Evolutionary conservation across 2,329 filamentous ascomycete genomes (phyloP).

Genomic region (Alternaria longipes): DNA sequence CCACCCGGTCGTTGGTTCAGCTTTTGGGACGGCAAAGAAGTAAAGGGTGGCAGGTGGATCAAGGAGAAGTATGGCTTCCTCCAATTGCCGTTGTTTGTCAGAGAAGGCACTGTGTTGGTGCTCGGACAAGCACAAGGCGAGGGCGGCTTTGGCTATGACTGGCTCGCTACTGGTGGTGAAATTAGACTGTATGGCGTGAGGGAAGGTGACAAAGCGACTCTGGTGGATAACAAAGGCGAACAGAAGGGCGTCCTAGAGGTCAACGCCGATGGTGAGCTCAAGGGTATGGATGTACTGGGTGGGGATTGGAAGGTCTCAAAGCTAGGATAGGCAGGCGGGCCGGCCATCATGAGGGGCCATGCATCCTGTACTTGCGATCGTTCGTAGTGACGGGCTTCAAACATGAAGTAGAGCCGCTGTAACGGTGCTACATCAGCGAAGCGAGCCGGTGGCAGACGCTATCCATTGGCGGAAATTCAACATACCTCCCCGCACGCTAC

Average conservation of each 20-base stretch:
- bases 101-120: slow-evolving; percentile 53
- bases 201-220: slow-evolving; percentile 43
- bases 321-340: slow-evolving; percentile 29
- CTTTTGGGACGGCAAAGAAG: slow-evolving; percentile 57
- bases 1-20: slow-evolving; percentile 62
- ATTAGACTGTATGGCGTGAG: slow-evolving; percentile 51
- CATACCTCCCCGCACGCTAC: slow-evolving; percentile 28
- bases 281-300: slow-evolving; percentile 38
- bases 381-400: background rate
- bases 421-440: slow-evolving; percentile 5
- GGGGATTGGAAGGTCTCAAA: slow-evolving; percentile 50
- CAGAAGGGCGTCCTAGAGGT: slow-evolving; percentile 44
- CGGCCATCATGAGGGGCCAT: slow-evolving; percentile 4
- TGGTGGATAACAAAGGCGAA: slow-evolving; percentile 49
- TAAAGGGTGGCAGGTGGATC: slow-evolving; percentile 56
- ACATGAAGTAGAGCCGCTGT: slow-evolving; percentile 4
- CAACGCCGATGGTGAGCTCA: slow-evolving; percentile 38
- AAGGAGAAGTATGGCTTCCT: slow-evolving; percentile 54
- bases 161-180: slow-evolving; percentile 51
- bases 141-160: slow-evolving; percentile 53
- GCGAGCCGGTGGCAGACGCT: slow-evolving; percentile 5
- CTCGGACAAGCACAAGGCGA: slow-evolving; percentile 52
- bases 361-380: background rate
- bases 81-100: slow-evolving; percentile 53
- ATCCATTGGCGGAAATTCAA: slow-evolving; percentile 37